A percentile compares a stretch with the other conserved stretches of the same genome.
Conservation (phyloP, 106 monocot genomes). For the Phalaenopsis equestris region DNA sequence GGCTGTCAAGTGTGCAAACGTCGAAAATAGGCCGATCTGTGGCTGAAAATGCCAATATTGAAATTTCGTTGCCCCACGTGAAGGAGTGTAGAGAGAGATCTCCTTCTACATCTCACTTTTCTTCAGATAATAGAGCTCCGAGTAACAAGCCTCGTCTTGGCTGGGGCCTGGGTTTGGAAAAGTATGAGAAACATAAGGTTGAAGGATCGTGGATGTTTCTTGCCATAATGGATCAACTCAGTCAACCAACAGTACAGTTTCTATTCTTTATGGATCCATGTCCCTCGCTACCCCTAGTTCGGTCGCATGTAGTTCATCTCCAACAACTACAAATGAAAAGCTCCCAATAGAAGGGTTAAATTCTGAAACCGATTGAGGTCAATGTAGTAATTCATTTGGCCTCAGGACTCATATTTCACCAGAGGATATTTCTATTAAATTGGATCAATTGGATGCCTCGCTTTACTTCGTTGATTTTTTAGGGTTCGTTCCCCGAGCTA, state of each 20-base stretch:
- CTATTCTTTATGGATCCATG: conserved; percentile 13
- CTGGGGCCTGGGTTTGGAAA: conserved; percentile 91
- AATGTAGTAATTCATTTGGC: conserved; percentile 12
- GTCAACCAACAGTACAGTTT: conserved; percentile 12
- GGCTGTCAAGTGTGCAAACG: conserved; percentile 26
- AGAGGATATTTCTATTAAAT: conserved; percentile 26
- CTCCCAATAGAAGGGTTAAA: conserved; percentile 15
- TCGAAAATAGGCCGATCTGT: conserved; percentile 22
- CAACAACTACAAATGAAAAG: conserved; percentile 45
- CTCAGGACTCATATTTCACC: conserved; percentile 9
- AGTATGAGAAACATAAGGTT: conserved; percentile 85
- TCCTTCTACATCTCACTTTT: conserved; percentile 16
- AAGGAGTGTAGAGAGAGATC: conserved; percentile 36
- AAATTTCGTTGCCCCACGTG: conserved; percentile 20
- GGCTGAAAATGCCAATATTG: conserved; percentile 26
- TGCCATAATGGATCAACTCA: conserved; percentile 13
- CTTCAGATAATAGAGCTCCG: conserved; percentile 37
- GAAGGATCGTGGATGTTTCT: conserved; percentile 42
- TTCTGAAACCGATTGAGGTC: conserved; percentile 20
- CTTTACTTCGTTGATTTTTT: conserved; percentile 6
- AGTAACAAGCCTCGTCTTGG: conserved; percentile 89
- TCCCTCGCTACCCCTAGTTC: conserved; percentile 52
- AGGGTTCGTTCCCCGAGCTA: too few species aligned
- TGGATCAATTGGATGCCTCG: conserved; percentile 30
- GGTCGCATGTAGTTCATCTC: conserved; percentile 38